These are phyloP conservation scores for Vachellia collinsii DNA, from an alignment of 306 rosid species.

Conservation along the genomic window DNA sequence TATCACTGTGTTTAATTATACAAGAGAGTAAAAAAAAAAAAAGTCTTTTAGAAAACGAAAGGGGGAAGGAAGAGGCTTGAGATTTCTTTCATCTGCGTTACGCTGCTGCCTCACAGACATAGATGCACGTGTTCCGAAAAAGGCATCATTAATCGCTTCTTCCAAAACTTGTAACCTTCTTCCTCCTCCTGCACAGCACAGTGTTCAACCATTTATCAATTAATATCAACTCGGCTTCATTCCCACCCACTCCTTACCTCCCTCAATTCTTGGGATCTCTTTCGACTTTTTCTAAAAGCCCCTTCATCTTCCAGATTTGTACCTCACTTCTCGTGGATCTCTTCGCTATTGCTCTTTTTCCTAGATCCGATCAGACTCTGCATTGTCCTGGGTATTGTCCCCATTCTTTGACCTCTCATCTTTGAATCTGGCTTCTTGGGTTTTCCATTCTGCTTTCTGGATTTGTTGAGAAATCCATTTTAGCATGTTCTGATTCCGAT, in stretches of 20 bases:
- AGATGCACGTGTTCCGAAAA: neutral
- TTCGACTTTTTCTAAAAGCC: neutral
- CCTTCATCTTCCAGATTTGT: neutral
- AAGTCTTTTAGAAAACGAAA: too few species aligned
- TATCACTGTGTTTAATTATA: too few species aligned
- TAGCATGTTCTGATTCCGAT: too few species aligned
- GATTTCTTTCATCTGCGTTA: neutral
- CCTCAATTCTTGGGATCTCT: neutral
- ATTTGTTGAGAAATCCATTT: too few species aligned
- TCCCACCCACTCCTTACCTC: neutral
- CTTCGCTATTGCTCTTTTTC: neutral
- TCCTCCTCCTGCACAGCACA: neutral
- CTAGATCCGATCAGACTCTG: conserved; percentile 14
- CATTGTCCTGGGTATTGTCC: neutral
- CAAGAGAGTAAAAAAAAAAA: too few species aligned
- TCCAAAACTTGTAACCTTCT: neutral
- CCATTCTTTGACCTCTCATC: neutral
- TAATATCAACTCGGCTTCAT: neutral
- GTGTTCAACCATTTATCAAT: neutral
- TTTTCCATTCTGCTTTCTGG: too few species aligned
- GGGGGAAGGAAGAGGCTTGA: neutral
- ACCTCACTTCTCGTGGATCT: neutral
- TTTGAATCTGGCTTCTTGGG: too few species aligned
- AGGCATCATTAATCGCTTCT: conserved; percentile 13
- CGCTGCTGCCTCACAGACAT: neutral